Base-by-base conservation (phyloP, 352 stramenopile genomes). In the Phytophthora cactorum region DNA sequence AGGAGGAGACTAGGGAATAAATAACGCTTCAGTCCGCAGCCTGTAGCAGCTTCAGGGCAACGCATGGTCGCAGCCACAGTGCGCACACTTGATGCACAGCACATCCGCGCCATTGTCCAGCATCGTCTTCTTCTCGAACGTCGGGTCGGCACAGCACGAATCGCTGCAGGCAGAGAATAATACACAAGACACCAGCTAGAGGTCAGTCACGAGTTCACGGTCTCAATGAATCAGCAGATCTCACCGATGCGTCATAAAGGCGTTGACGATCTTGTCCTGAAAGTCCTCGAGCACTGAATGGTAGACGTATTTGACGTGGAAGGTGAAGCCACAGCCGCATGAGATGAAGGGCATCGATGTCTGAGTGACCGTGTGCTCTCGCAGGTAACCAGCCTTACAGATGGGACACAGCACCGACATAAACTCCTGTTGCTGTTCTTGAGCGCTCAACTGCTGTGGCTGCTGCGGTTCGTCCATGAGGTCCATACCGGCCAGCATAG, bases 401-500 rank as follows among this genome's bases (percentile, higher is more conserved):
- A 81, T 76, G 15, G 84, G 84, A 59, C 84, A 77, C 25, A 77
- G 43, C 29, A 77, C 66, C 1, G 41, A 63, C 15, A 55, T 50
- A 11, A 25, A 31, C 7, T 36, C 52, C 45, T 12, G 41, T 15
- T 62, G 31, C 43, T 66, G 34, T 17, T 59, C 43, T 9, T 57
- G 17, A 17, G 12, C 25, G 22, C 2, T 44, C 25, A 17, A 39
- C 9, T 58, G 15, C 28, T 29, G 49, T 27, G 17, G 29, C 17
- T 46, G 34, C 52, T 68, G 44, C 31, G n/a, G 22, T 9, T 34
- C 36, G 4, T 79, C 73, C 28, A 36, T 28, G 2, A 92, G 52
- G 41, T 89, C 82, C 74, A 93, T 78, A 12, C 75, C 75, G 6
- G 75, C 78, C 31, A 93, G 73, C 82, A 93, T 84, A 1, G 85